Evolutionary conservation across 441 rosid genomes (phyloP), one percentile per base, ranked within the genome.

Genomic region (Sinapis alba): DNA sequence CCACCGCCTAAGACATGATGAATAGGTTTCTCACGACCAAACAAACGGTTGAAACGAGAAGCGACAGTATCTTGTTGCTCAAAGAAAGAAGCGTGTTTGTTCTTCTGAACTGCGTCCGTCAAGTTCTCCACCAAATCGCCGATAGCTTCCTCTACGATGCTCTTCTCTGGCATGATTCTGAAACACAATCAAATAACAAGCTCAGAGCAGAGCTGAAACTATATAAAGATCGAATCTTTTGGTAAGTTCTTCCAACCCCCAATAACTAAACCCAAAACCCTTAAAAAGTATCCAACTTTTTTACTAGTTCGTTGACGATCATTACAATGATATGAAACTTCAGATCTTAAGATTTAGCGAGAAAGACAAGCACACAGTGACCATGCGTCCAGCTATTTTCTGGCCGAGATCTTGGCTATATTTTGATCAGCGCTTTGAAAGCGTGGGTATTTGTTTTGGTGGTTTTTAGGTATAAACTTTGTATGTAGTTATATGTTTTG

Each of bases 1-100:
- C 98, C 98, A 77, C 98, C 98, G 19, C 99, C 99, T 38, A 96
- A 80, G 67, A 96, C 56, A 76, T 75, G 83, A 80, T 92, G 88
- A 51, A 96, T 53, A 2, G 98, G 87, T 73, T 88, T 86, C 80
- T 92, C 87, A 26, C 98, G 96, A 73, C 91, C 96, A 68, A 96
- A 93, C 76, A 90, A 79, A 59, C 93, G 82, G 36, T 83, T 89
- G 61, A 93, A 83, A 60, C 80, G 82, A 73, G 94, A 78, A 80
- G 83, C 51, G 36, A 85, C 94, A 1, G 87, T 73, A 5, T 86
- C 94, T 62, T 87, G 94, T 65, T 79, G 75, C 78, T 89, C 90
- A 19, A 91, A 76, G 78, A 87, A 83, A 6, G 97, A 84, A 11
- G 34, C 84, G n/a, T 90, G 66, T 76, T 91, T 93, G 80, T 83